Percentiles rank a stretch among this genome's conserved stretches.
Evolutionary conservation across 1,139 yeast genomes (phyloP).

Genomic region (Taphrina confusa): DNA sequence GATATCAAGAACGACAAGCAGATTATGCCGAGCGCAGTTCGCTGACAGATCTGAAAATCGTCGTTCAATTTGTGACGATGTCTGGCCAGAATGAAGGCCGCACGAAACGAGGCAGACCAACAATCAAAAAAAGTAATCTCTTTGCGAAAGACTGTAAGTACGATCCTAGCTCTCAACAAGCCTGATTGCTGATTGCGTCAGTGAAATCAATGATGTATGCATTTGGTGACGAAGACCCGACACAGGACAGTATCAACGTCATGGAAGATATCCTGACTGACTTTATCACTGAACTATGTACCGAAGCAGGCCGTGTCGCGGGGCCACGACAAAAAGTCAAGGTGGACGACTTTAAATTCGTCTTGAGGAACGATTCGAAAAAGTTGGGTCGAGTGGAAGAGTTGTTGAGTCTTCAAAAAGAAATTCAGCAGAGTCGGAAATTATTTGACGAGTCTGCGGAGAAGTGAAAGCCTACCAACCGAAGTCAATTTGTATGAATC

Average conservation of each 20-base stretch:
- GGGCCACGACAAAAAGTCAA: slow-evolving; percentile 67
- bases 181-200: slow-evolving; percentile 19
- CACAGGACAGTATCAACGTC: slow-evolving; percentile 72
- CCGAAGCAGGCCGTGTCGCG: slow-evolving; percentile 59
- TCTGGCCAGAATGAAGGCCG: slow-evolving; percentile 5
- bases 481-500: too few relatives aligned
- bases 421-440: slow-evolving; percentile 76
- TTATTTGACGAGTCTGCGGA: slow-evolving; percentile 61
- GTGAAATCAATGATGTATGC: slow-evolving; percentile 77
- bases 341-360: slow-evolving; percentile 86
- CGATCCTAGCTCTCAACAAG: neutral
- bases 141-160: slow-evolving; percentile 18
- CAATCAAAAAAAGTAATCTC: slow-evolving; percentile 9
- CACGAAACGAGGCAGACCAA: slow-evolving; percentile 14
- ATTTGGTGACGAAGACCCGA: slow-evolving; percentile 81
- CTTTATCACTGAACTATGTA: slow-evolving; percentile 69
- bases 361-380: slow-evolving; percentile 74
- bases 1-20: too few relatives aligned
- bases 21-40: too few relatives aligned
- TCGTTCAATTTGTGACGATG: neutral
- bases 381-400: slow-evolving; percentile 84
- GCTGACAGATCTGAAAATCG: neutral
- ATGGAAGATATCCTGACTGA: slow-evolving; percentile 82
- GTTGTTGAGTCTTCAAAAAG: slow-evolving; percentile 69
- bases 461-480: neutral